phyloP scores from a whole-genome alignment of 352 stramenopile genomes.

The Discostella stelligera region DNA sequence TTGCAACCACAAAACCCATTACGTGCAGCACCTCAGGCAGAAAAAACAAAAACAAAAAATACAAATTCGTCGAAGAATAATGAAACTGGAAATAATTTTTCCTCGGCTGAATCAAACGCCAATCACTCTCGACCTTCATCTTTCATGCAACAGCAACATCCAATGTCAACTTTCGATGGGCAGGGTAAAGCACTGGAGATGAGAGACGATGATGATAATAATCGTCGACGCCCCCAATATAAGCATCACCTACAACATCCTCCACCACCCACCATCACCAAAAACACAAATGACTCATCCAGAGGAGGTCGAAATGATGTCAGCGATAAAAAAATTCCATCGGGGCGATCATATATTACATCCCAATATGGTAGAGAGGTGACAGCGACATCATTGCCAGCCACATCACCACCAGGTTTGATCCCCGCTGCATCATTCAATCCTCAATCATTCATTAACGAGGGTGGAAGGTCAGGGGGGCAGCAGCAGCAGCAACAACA shows the following conservation, averaged over 20 bases:
- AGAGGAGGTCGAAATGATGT: constrained; percentile 3
- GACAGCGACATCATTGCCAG: neutral
- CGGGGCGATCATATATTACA: neutral
- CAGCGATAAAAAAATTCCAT: neutral
- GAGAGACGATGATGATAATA: constrained; percentile 10
- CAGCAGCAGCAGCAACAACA: neutral
- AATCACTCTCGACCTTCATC: too few species aligned
- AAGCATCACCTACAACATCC: neutral
- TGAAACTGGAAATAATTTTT: neutral
- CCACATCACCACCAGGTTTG: neutral
- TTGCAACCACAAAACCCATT: constrained; percentile 1
- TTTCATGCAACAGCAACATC: neutral
- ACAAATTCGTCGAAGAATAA: constrained; percentile 3
- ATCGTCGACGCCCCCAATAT: neutral
- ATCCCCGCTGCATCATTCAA: neutral
- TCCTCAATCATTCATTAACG: neutral
- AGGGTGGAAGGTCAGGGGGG: neutral
- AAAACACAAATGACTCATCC: neutral
- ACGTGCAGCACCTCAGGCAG: neutral
- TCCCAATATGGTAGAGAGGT: neutral
- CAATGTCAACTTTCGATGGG: neutral
- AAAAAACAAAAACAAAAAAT: neutral
- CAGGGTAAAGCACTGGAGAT: constrained; percentile 6
- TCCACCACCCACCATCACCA: neutral
- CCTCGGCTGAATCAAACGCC: neutral